Evolutionary conservation across 208 protist genomes (phyloP).

Genomic region (Acanthamoeba lenticulata): DNA sequence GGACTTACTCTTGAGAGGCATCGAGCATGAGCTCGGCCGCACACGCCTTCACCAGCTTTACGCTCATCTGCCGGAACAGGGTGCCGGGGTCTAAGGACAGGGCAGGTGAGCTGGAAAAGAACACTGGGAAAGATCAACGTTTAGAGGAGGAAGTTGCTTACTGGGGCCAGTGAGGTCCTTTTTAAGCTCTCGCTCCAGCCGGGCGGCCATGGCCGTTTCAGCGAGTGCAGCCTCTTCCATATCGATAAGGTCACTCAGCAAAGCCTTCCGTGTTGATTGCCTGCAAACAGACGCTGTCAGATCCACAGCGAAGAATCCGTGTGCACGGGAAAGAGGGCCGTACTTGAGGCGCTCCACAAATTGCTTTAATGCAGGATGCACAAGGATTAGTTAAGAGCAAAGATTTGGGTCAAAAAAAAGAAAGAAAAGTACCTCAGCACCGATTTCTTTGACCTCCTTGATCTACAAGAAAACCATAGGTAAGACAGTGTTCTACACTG

Average conservation of each 20-base stretch:
- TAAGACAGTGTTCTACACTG: not conserved
- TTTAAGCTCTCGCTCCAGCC: not conserved
- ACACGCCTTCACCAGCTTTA: not conserved
- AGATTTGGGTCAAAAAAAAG: not conserved
- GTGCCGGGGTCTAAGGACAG: not conserved
- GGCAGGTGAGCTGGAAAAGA: not conserved
- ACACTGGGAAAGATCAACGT: not conserved
- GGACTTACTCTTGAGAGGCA: not conserved
- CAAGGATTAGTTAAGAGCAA: not conserved
- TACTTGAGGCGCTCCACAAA: not conserved
- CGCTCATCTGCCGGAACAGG: not conserved
- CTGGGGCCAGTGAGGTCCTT: not conserved
- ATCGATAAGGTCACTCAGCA: not conserved
- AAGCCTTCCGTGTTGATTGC: not conserved
- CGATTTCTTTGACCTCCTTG: not conserved
- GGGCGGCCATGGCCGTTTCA: not conserved
- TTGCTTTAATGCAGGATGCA: not conserved
- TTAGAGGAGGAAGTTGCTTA: not conserved
- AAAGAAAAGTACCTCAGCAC: not conserved
- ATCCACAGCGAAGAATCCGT: not conserved
- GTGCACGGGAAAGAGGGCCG: not conserved
- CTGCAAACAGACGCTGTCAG: not conserved
- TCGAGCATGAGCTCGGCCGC: not conserved
- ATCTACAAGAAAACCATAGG: not conserved
- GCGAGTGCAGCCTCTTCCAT: not conserved